Evolutionary conservation across 257 asterid species (phyloP).

Genomic region (Parsonsia alboflavescens): DNA sequence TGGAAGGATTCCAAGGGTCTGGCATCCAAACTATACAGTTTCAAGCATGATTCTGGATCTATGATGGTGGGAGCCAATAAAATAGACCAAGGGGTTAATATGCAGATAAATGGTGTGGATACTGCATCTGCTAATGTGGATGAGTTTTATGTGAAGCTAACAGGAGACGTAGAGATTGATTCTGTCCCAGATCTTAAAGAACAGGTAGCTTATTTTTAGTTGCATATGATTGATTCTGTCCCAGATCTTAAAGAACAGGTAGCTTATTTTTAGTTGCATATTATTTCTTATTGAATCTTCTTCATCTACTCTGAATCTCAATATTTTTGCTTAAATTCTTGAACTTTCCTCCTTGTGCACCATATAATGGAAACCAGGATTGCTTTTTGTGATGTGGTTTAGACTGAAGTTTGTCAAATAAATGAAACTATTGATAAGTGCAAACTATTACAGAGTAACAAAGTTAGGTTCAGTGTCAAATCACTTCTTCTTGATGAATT

Average conservation of each 20-base stretch:
- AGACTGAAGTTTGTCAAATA: neutral
- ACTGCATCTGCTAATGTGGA: slow-evolving; percentile 33
- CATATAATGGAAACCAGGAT: neutral
- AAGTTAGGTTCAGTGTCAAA: neutral
- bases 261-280: slow-evolving; percentile 11
- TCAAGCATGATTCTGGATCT: slow-evolving; percentile 56
- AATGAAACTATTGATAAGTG: neutral
- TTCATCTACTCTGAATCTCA: neutral
- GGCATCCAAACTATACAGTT: slow-evolving; percentile 67
- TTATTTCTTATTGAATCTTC: neutral
- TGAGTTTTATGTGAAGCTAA: slow-evolving; percentile 32
- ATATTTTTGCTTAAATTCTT: neutral
- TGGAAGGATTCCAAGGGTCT: slow-evolving; percentile 65
- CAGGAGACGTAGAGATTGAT: slow-evolving; percentile 48
- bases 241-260: slow-evolving; percentile 94
- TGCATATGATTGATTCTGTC: slow-evolving; percentile 23
- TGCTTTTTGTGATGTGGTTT: neutral
- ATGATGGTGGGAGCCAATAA: slow-evolving; percentile 31
- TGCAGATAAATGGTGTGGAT: slow-evolving; percentile 43
- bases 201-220: slow-evolving; percentile 48
- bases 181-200: slow-evolving; percentile 78
- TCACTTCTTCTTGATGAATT: neutral
- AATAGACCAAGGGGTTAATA: slow-evolving; percentile 31
- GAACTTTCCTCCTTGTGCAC: neutral
- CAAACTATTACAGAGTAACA: neutral